Percentiles rank a stretch among this genome's conserved stretches.
phyloP scores from a whole-genome alignment of 2,329 filamentous ascomycete genomes.

The Curvularia hawaiiensis region DNA sequence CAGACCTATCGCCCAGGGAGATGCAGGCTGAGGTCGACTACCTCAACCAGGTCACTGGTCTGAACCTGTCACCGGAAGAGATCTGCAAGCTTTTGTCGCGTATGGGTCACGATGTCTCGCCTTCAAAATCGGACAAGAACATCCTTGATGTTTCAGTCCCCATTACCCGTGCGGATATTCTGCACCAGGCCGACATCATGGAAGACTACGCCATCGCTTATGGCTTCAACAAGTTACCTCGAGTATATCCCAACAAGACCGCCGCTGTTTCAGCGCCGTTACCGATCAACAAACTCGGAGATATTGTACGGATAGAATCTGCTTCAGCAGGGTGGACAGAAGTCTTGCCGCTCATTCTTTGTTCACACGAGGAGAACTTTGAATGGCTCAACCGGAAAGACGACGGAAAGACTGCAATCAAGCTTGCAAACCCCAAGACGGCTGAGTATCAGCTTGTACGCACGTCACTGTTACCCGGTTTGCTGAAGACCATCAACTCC shows the following conservation, averaged over 20 bases:
- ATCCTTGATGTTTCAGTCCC: slow-evolving; percentile 83
- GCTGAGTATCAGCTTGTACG: slow-evolving; percentile 92
- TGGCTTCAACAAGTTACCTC: slow-evolving; percentile 94
- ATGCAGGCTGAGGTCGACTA: slow-evolving; percentile 88
- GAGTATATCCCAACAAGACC: slow-evolving; percentile 82
- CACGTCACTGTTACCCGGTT: slow-evolving; percentile 81
- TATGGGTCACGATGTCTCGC: slow-evolving; percentile 85
- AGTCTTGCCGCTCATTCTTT: slow-evolving; percentile 94
- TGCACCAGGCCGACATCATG: slow-evolving; percentile 98
- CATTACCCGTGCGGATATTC: slow-evolving; percentile 87
- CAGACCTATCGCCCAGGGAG: slow-evolving; percentile 75
- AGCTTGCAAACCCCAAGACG: slow-evolving; percentile 90
- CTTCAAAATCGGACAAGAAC: slow-evolving; percentile 69
- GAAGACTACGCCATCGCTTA: slow-evolving; percentile 97
- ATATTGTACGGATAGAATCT: slow-evolving; percentile 86
- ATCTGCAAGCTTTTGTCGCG: slow-evolving; percentile 82
- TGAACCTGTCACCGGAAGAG: slow-evolving; percentile 73
- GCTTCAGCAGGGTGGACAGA: slow-evolving; percentile 97
- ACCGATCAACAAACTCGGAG: slow-evolving; percentile 89
- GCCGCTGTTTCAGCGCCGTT: slow-evolving; percentile 86
- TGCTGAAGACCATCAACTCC: slow-evolving; percentile 91
- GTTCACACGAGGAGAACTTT: slow-evolving; percentile 98
- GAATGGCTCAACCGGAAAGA: slow-evolving; percentile 90
- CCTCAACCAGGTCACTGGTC: slow-evolving; percentile 89
- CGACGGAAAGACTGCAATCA: slow-evolving; percentile 80